Evolutionary conservation across 1,284 basidiomycete species (phyloP).

Genomic region (Cryptococcus amylolentus): DNA sequence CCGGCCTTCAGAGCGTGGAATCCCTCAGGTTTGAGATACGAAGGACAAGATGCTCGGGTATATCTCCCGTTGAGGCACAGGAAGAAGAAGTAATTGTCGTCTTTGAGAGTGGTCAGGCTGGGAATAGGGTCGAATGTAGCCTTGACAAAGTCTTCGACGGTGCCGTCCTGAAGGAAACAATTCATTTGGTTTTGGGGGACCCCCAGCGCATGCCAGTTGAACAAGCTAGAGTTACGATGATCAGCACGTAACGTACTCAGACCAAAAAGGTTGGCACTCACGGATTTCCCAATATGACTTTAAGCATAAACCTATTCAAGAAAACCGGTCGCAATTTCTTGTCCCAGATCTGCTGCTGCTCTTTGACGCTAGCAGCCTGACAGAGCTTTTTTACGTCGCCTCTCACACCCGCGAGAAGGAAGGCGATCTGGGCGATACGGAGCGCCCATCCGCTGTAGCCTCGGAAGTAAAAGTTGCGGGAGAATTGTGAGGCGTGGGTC

Average conservation of each 20-base stretch:
- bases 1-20: constrained; percentile 60
- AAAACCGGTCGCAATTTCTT: constrained; percentile 61
- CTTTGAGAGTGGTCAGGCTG: constrained; percentile 55
- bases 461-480: constrained; percentile 65
- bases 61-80: constrained; percentile 66
- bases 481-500: constrained; percentile 63
- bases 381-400: constrained; percentile 61
- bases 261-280: constrained; percentile 8
- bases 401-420: constrained; percentile 60
- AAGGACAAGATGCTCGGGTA: constrained; percentile 65
- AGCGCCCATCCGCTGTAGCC: constrained; percentile 73
- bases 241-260: constrained; percentile 8
- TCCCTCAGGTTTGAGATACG: constrained; percentile 66
- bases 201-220: constrained; percentile 79
- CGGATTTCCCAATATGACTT: constrained; percentile 60
- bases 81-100: constrained; percentile 67
- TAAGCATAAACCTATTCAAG: constrained; percentile 63
- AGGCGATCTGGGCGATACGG: constrained; percentile 62
- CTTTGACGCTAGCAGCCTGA: constrained; percentile 57
- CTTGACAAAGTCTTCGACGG: constrained; percentile 58
- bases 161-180: constrained; percentile 65
- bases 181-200: constrained; percentile 72
- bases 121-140: constrained; percentile 67
- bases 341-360: constrained; percentile 67
- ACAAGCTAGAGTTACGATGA: constrained; percentile 50